phyloP scores from a whole-genome alignment of 148 eudicot species.

The Persicaria maculosa region DNA sequence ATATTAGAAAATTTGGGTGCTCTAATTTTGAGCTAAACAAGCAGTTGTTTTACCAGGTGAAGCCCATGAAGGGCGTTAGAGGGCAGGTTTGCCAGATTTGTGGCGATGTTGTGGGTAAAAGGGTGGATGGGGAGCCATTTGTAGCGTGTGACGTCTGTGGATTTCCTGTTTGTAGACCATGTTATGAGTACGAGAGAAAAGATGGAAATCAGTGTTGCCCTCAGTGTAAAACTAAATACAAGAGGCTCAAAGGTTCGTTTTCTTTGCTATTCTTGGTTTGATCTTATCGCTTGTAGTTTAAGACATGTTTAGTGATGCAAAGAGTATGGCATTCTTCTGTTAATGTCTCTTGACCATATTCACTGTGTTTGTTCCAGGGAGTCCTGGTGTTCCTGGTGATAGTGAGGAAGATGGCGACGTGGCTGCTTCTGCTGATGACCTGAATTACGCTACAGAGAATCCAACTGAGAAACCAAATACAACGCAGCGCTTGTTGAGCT shows the following conservation, averaged over 20 bases:
- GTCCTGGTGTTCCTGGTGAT: constrained; percentile 42
- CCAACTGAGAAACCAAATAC: constrained; percentile 51
- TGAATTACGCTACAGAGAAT: constrained; percentile 32
- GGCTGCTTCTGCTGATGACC: constrained; percentile 22
- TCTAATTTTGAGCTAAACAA: background rate
- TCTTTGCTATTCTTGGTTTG: background rate
- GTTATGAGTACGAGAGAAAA: constrained; percentile 48
- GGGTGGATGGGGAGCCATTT: constrained; percentile 30
- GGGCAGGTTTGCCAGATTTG: constrained; percentile 43
- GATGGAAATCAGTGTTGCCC: constrained; percentile 54
- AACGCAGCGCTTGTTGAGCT: constrained; percentile 55
- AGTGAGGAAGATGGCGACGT: constrained; percentile 34
- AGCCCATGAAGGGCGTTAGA: constrained; percentile 24
- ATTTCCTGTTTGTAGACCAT: constrained; percentile 43
- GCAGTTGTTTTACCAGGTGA: constrained; percentile 19
- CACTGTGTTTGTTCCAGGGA: constrained; percentile 20
- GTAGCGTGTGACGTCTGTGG: constrained; percentile 47
- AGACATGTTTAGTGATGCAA: background rate
- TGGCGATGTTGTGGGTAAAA: constrained; percentile 33
- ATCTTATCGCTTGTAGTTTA: background rate
- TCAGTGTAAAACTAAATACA: constrained; percentile 56
- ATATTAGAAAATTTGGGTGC: too few species aligned
- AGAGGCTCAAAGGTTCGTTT: constrained; percentile 42
- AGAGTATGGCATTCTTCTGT: too few species aligned
- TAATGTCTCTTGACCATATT: background rate